These are phyloP conservation scores for Chiua virens DNA, from an alignment of 768 basidiomycete species.

Conservation along the genomic window DNA sequence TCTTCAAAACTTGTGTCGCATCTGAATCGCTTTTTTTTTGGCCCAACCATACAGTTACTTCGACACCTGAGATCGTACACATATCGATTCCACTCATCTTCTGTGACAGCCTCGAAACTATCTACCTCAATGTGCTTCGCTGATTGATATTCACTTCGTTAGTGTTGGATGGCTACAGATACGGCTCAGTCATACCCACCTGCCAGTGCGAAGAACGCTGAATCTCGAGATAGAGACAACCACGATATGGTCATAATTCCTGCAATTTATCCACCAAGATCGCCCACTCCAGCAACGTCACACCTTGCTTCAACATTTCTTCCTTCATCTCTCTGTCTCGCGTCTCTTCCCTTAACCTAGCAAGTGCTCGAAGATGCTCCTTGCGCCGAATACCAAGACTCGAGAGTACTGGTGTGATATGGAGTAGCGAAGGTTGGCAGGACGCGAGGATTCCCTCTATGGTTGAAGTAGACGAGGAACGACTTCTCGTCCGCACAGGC, in stretches of 20 bases:
- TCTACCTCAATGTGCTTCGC: background rate
- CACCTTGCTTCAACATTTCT: conserved; percentile 63
- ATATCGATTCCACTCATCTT: background rate
- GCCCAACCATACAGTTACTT: no score
- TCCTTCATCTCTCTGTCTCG: conserved; percentile 69
- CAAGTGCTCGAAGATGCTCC: conserved; percentile 64
- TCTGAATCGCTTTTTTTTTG: no score
- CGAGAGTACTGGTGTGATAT: conserved; percentile 57
- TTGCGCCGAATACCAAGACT: conserved; percentile 57
- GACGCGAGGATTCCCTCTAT: conserved; percentile 56
- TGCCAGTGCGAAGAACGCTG: background rate
- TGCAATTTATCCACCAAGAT: conserved; percentile 68
- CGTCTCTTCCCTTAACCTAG: conserved; percentile 60
- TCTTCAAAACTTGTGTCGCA: no score
- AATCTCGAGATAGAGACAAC: background rate
- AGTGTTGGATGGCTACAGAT: background rate
- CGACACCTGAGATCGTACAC: no score
- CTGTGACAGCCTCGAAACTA: background rate
- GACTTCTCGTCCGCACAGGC: conserved; percentile 16
- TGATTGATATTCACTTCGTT: background rate
- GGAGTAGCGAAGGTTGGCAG: conserved; percentile 64
- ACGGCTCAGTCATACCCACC: conserved; percentile 1
- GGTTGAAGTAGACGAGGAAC: conserved; percentile 39
- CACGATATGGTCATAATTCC: conserved; percentile 22
- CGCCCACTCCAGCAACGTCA: conserved; percentile 79